Evolutionary conservation across 192 early-diverging fungal species (phyloP), one percentile per base, ranked within the genome.

Genomic region (Umbelopsis isabellina): DNA sequence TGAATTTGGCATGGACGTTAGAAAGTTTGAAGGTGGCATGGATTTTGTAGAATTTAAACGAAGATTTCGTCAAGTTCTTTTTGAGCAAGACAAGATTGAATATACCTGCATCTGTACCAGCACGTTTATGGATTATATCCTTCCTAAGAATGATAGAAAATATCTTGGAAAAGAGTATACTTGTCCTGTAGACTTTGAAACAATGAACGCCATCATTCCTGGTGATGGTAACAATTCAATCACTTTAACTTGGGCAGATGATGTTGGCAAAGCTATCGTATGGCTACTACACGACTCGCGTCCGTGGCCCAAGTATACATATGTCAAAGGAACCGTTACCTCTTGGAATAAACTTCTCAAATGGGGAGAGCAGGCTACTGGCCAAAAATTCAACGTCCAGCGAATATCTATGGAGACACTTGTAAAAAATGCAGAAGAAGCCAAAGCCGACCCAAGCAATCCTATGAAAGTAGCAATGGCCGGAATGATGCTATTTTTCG

Each of bases 271-370:
- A 16, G 52, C 52, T 30, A 25, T 55, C 8, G 52, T 55, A 13
- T 55, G 52, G 52, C 12, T 55, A 13, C 23, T 55, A 12, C 5
- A 55, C 27, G 25, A 33, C 13, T 23, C 52, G 5, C 23, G 23
- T 11, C 25, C 52, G 10, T 55, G 52, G 52, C 52, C 52, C 3
- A 55, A 55, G 12, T 55, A 55, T 27, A 55, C 52, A 18, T 55
- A 55, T 22, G 6, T 55, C 15, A 30, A 8, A 30, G 52, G 52
- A 55, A 13, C 52, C 8, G 9, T 55, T 12, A 55, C 52, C 9
- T 55, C 52, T 25, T 55, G 22, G 52, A 55, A 55, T 27, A 7
- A 55, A 9, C 52, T 55, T 4, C 13, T 55, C 21, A 25, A 55
- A 30, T 30, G 16, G 18, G 52, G 52, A 55, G 52, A 55, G 25